Base-by-base conservation (phyloP, 208 protist genomes). In the Crithidia fasciculata region DNA sequence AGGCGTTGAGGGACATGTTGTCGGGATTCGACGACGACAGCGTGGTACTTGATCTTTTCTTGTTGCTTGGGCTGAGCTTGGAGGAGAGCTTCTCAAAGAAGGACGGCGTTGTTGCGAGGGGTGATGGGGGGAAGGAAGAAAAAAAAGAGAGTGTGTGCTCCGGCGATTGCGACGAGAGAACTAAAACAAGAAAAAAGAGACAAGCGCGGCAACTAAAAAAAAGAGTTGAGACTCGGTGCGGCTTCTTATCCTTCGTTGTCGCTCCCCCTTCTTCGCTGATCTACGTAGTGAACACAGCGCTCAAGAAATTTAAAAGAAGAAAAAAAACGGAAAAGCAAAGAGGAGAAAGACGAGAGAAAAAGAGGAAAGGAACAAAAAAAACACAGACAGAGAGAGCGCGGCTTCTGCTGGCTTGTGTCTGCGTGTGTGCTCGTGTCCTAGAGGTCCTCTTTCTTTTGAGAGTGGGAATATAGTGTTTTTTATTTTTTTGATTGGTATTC, bases 1-100 rank as follows among this genome's bases (percentile, higher is more conserved):
- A 50, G 67, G 82, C 55, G 72, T 93, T 91, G 18, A 89, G 77
- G 2, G 81, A 79, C 84, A 93, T 93, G 19, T 54, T 76, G 47
- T 82, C 63, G 54, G 49, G 50, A 45, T 83, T 50, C 12, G 61
- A 74, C 36, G 55, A 57, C 43, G 40, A 68, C 16, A 44, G 58
- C 59, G 69, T 70, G 60, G 40, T 71, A 10, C 80, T 66, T 36
- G 13, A 40, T 72, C 75, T 78, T 16, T 86, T 79, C 18, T 64
- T 81, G 69, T 71, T 65, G 57, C 63, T 63, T 53, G 73, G 74
- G 60, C 59, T 68, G 67, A 72, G 52, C 59, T 55, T 78, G 66
- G 74, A 47, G 40, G 49, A 18, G 50, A 78, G 65, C 44, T 61
- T 68, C 18, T 63, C 66, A 36, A 78, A 73, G 19, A 78, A 78